Evolutionary conservation across 352 stramenopile genomes (phyloP), one percentile per base, ranked within the genome.

Genomic region (Globisporangium nodosum): DNA sequence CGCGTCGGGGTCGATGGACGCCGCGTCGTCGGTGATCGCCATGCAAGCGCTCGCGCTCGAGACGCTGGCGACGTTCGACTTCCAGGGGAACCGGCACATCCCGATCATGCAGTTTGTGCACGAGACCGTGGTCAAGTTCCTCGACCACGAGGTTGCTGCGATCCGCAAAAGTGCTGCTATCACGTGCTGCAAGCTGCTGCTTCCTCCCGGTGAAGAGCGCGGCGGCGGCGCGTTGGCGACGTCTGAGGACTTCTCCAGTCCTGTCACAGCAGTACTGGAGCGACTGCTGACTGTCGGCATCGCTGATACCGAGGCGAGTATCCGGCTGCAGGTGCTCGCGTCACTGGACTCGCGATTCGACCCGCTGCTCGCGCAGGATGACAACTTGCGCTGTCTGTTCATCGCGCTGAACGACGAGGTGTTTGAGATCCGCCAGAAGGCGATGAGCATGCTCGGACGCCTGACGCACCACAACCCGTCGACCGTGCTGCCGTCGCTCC

Each of bases 51-150:
- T 95, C 12, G 86, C 86, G 35, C 66, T 95, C 16, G 86, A 95
- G 58, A 95, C 86, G 35, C 68, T 95, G 7, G 82, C 84, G 6
- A 90, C 85, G 33, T 95, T 95, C 59, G 84, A 95, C 50, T 95
- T 95, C 50, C 78, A 89, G 40, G 84, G 84, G 20, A 95, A 91
- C 52, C 82, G 84, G 18, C 70, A 87, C 30, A 92, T 95, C 42
- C 86, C 86, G 11, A 86, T 95, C 68, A 87, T 95, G 78, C 81
- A 91, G 54, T 92, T 92, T 65, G 84, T 95, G 45, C 86, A 95
- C 50, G 81, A 92, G 63, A 90, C 78, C 5, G 86, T 95, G 24
- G 86, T 93, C 4, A 93, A 91, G 47, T 95, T 94, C 52, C 69
- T 95, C 15, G 86, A 95, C 42, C 84, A 95, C 56, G 86, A 95